Evolutionary conservation across 805 yeast genomes (phyloP), one percentile per base, ranked within the genome.

Genomic region (Suhomyces sp.): DNA sequence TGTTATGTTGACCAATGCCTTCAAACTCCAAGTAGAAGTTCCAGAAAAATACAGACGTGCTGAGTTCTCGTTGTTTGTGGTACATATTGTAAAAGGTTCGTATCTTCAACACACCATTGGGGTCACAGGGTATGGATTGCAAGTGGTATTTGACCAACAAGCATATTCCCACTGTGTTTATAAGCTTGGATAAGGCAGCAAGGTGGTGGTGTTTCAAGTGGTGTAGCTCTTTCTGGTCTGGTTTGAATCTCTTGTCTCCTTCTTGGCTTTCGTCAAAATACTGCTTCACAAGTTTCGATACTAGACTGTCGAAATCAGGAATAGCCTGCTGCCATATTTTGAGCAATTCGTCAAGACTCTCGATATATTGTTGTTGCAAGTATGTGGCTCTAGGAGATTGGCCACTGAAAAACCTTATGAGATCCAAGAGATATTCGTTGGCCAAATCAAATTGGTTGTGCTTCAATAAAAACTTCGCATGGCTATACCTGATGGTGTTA

Each of bases 41-140:
- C 91, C 91, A 86, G 58, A 84, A 87, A 19, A 73, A 59, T 4
- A 66, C 65, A 1, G 83, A 78, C 5, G 68, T 60, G 43, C 66
- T 66, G 12, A 84, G 60, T 3, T 67, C 60, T 1, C 61, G 56
- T 29, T 72, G 64, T 3, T 51, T 51, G 53, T 65, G 59, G 49
- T 60, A 57, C 20, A 53, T 57, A 54, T 70, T 70, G 59, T 66
- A 73, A 44, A 72, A 64, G n/a, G 52, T 52, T 22, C 75, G 57
- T 13, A 63, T 53, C 25, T 45, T 27, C 3, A 12, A 10, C 2
- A 29, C 40, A 3, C 41, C 47, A 15, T 46, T 44, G n/a, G 39
- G 10, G 25, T 39, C 41, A 13, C 40, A 12, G 15, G 44, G 64
- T 27, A 67, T 58, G 3, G 55, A 46, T 25, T 66, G 63, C 29